Base-by-base conservation (phyloP, 1,284 basidiomycete genomes). In the Chondrostereum purpureum region DNA sequence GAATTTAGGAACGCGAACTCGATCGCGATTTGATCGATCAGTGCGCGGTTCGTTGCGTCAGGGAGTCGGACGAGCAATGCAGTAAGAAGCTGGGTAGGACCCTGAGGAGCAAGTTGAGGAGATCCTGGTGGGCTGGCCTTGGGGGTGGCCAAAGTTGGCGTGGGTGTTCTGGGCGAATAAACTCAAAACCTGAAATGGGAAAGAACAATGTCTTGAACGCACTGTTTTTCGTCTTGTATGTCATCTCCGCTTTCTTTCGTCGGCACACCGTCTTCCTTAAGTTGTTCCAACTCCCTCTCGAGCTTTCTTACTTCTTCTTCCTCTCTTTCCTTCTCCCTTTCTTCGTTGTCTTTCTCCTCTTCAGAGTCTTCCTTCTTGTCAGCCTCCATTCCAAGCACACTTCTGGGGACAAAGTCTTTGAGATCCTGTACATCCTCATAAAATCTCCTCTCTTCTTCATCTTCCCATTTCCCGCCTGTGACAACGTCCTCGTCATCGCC, bases 1-100 rank as follows among this genome's bases (percentile, higher is more conserved):
- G 91, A 94, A 60, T 98, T 98, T 48, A 98, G 70, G 59, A 94
- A 92, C 0, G 92, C 92, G 63, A 99, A 98, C 53, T 99, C 95
- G 27, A 97, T 81, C 0, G 94, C 93, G 14, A 88, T 86, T 62
- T 94, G 90, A 61, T 99, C 96, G 46, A 99, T 90, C 56, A 93
- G 68, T 3, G 82, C 78, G n/a, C 90, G 79, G 59, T 95, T 98
- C 5, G 89, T 94, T 17, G 92, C 88, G 59, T 98, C 92, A 0
- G 94, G 89, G 19, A 99, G 73, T 13, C 92, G 83, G n/a, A 88
- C 83, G 35, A 99, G 80, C n/a, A 99, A 72, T 1, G 90, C 88
- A 1, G 88, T 92, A 37, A 99, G 77, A 44, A 97, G 78, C 46
- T 97, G 94, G 0, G 92, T 91, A 2, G 94, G 93, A 1, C 92